Evolutionary conservation across 2,329 filamentous ascomycete genomes (phyloP).

Genomic region (Aureobasidium sp.): DNA sequence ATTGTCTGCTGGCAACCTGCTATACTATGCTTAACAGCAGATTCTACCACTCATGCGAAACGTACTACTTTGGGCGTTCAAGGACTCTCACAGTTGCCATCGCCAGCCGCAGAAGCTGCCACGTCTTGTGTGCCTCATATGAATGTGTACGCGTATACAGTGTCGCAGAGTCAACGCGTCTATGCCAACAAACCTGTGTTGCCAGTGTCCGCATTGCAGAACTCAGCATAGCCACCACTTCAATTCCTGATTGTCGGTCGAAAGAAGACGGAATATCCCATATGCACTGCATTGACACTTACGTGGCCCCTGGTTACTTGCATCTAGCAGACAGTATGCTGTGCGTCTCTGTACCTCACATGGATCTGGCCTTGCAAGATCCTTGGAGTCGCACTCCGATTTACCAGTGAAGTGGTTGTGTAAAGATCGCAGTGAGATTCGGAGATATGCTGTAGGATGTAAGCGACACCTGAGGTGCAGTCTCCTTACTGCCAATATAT

Average conservation of each 20-base stretch:
- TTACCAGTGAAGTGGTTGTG: background rate
- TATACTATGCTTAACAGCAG: too few relatives aligned
- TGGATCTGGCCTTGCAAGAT: too few relatives aligned
- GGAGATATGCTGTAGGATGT: background rate
- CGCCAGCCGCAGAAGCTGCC: too few relatives aligned
- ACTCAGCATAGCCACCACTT: background rate
- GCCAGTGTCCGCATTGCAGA: background rate
- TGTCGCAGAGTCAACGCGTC: background rate
- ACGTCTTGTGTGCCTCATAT: background rate
- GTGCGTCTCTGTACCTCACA: background rate
- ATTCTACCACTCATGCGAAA: too few relatives aligned
- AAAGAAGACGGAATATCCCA: background rate
- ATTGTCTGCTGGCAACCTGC: too few relatives aligned
- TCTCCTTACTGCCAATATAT: too few relatives aligned
- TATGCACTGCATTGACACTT: background rate
- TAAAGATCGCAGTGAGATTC: background rate
- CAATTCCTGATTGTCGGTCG: background rate
- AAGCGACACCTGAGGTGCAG: background rate
- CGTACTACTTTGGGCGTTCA: too few relatives aligned
- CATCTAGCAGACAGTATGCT: background rate
- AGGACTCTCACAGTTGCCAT: too few relatives aligned
- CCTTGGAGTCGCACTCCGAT: too few relatives aligned
- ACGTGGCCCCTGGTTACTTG: background rate
- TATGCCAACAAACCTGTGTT: background rate
- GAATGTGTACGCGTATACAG: background rate